Evolutionary conservation across 805 yeast species (phyloP), one percentile per base, ranked within the genome.

Genomic region (Yarrowia hollandica): DNA sequence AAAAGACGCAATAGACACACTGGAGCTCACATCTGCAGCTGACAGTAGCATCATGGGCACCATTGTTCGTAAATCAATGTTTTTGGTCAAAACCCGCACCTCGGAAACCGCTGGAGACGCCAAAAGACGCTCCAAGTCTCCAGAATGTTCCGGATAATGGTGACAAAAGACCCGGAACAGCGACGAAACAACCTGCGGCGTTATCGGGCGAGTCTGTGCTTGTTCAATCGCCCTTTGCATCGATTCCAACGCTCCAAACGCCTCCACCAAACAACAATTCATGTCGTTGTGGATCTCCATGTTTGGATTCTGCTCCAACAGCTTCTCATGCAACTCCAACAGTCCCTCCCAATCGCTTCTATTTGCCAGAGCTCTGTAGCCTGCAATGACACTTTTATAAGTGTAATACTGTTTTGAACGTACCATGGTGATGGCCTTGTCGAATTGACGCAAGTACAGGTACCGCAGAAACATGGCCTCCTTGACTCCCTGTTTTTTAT

Each of bases 21-120:
- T 39, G 2, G 31, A 14, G 4, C 30, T 22, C 26, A 48, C 30
- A 15, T 48, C 55, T 30, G 3, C 6, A 14, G 28, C 10, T 28
- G 15, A 15, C 18, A 48, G 15, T 2, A 31, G 28, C 55, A 48
- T 48, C 39, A 48, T 48, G 30, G 55, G 55, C 23, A 48, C 55
- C 39, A 15, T n/a, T 15, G 9, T 22, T 15, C 28, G 15, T 22
- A 48, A 22, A 15, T 48, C 55, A 18, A 48, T 38, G 22, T 33
- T 8, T 9, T 30, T 33, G 34, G 55, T 48, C 26, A 48, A 22
- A 11, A 15, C 21, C 11, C 55, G 26, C 22, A 48, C 4, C 39
- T 48, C 55, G 5, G 55, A 18, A 3, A 33, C 55, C 2, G 5
- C 39, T 4, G 39, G 55, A 11, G 55, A 48, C 10, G 55, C 21